Evolutionary conservation across 2,329 filamentous ascomycete species (phyloP).

Genomic region (Fusarium sp.): DNA sequence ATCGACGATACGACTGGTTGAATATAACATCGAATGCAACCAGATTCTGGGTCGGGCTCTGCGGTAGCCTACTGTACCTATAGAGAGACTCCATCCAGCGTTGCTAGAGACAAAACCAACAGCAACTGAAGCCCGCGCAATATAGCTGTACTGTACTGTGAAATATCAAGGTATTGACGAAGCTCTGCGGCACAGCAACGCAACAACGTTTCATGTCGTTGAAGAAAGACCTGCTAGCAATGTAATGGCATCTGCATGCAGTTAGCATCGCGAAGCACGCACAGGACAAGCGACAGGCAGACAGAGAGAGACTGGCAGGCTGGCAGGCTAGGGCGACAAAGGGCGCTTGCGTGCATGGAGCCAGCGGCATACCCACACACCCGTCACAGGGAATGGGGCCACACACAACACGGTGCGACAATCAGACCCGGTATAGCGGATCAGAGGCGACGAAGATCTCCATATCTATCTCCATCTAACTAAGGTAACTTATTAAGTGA

Average conservation of each 20-base stretch:
- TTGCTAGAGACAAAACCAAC: neutral
- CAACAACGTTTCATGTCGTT: constrained; percentile 35
- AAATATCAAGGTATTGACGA: neutral
- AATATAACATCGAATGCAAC: neutral
- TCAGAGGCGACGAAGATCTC: constrained; percentile 33
- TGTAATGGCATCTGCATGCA: constrained; percentile 35
- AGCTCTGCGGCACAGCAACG: constrained; percentile 24
- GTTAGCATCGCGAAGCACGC: constrained; percentile 31
- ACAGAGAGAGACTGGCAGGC: constrained; percentile 5
- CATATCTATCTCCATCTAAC: neutral
- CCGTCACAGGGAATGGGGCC: constrained; percentile 31
- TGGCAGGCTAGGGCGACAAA: constrained; percentile 8
- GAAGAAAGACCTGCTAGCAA: constrained; percentile 33
- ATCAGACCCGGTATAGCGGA: constrained; percentile 41
- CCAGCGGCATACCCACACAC: constrained; percentile 21
- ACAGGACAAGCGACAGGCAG: constrained; percentile 20
- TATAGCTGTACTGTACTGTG: neutral
- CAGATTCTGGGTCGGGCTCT: neutral
- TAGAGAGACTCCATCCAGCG: neutral
- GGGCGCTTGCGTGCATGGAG: constrained; percentile 25
- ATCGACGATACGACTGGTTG: neutral
- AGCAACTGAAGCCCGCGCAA: neutral
- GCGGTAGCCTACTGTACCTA: too few species aligned
- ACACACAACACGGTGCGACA: constrained; percentile 42
- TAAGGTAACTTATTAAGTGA: neutral